Base-by-base conservation (phyloP, 805 yeast genomes). In the Cyberlindnera euphorbiae region DNA sequence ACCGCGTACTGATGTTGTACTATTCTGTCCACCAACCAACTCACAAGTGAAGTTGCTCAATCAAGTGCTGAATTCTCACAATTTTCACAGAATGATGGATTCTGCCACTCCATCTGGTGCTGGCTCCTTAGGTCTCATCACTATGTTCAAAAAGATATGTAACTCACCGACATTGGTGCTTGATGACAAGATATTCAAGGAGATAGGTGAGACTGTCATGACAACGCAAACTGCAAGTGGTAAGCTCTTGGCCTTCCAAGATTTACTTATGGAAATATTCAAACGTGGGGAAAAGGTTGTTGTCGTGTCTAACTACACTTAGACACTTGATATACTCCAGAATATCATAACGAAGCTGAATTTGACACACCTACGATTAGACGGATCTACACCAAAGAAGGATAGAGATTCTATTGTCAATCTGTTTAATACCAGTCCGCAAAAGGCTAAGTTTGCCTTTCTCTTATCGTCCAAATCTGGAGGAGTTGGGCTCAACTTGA, bases 401-500 rank as follows among this genome's bases (percentile, higher is more conserved):
- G 64, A 69, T 31, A 64, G 98, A 26, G 82, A 78, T 39, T 57
- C 67, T 4, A 62, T 84, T 13, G 95, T 93, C 1, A 71, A 70
- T 12, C 61, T 71, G 10, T 90, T 90, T 59, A 52, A 52, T 29
- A 39, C 28, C 8, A 22, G 38, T 1, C 39, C 53, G 66, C 3
- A 47, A 49, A 8, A 56, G 56, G 23, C 41, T 66, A 4, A 52
- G 58, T 24, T 82, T 52, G 81, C 80, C 0, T 87, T 93, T 47
- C 60, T 93, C 10, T 59, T 93, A 10, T 85, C 96, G 4, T 82
- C 96, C 0, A 86, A 88, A 56, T 79, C 95, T 4, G 98, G 98
- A 4, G 98, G 98, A 0, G 79, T 83, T 41, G 98, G 98, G 0
- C 65, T 93, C 28, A 93, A 93, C 52, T 64, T 93, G 23, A 73